Conservation (phyloP, 805 yeast species). For the Barnettozyma pratensis region DNA sequence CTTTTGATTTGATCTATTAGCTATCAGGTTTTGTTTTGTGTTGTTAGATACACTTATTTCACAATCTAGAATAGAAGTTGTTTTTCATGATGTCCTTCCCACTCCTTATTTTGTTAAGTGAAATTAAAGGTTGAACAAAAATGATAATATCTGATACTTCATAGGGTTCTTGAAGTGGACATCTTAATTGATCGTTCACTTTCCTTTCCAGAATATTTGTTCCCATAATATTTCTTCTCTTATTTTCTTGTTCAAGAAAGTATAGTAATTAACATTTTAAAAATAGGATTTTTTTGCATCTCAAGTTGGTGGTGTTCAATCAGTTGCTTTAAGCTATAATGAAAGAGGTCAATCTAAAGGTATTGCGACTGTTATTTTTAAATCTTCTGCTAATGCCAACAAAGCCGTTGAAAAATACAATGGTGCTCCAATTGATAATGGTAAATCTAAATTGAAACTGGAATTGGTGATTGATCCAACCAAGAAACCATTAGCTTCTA, state of each 20-base stretch:
- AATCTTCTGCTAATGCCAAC: conserved; percentile 60
- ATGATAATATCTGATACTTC: too few relatives aligned
- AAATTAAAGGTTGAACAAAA: too few relatives aligned
- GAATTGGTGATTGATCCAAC: conserved; percentile 86
- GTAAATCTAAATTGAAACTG: conserved; percentile 65
- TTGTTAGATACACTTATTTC: too few relatives aligned
- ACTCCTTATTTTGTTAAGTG: too few relatives aligned
- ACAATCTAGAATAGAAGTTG: too few relatives aligned
- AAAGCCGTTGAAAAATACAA: conserved; percentile 80
- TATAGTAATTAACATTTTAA: conserved; percentile 13
- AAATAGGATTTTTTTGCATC: conserved; percentile 80
- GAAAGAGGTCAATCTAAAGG: conserved; percentile 90
- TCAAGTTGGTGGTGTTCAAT: conserved; percentile 80
- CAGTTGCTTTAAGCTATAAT: conserved; percentile 71
- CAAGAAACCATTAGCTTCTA: conserved; percentile 65
- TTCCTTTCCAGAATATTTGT: neutral
- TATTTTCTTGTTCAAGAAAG: neutral
- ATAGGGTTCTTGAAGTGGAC: too few relatives aligned
- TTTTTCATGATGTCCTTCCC: too few relatives aligned
- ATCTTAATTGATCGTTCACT: neutral
- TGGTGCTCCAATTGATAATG: conserved; percentile 91
- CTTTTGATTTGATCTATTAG: too few relatives aligned
- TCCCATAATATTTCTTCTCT: too few relatives aligned
- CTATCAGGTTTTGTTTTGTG: too few relatives aligned
- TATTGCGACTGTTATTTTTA: conserved; percentile 81